Evolutionary conservation across 306 rosid species (phyloP), one percentile per base, ranked within the genome.

Genomic region (Alnus glutinosa): DNA sequence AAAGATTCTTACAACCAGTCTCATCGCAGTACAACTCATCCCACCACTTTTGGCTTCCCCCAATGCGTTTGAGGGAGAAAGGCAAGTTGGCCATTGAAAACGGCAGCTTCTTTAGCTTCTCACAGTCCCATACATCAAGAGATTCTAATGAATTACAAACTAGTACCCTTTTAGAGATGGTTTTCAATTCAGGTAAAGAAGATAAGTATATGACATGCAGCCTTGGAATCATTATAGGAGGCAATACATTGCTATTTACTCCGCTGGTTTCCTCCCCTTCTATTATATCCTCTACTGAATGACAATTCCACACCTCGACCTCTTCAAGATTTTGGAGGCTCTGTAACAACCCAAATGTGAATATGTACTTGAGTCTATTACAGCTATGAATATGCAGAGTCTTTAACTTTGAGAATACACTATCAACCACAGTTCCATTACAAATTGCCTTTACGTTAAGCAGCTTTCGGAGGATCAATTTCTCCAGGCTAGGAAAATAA

Each of bases 261-360:
- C 52, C 55, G 2, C 4, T 19, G 10, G 52, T 47, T 59, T 59
- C 78, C 46, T 14, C 70, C n/a, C 14, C 78, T 75, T 75, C 70
- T 58, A 59, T 57, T 44, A 75, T 75, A 23, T 75, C 47, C 52
- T 75, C 71, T 10, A 59, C 1, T 16, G 78, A 75, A 75, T 42
- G 46, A 46, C 70, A 75, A 75, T 75, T 75, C 71, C 78, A 75
- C 28, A 75, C 13, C 10, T 75, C 70, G 44, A 59, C 7, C 70
- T 75, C 70, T 75, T 75, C 70, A 75, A 75, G 78, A 59, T 75
- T 75, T 50, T 75, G 42, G 18, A 75, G 70, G 70, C 47, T 44
- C 70, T 47, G 55, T 19, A 46, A 58, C 55, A 59, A 12, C 10
- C 54, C 78, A 58, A 28, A 28, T 10, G 70, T 57, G 18, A 75